Evolutionary conservation across 2,329 filamentous ascomycete species (phyloP).

Genomic region (Colletotrichum cordylinicola): DNA sequence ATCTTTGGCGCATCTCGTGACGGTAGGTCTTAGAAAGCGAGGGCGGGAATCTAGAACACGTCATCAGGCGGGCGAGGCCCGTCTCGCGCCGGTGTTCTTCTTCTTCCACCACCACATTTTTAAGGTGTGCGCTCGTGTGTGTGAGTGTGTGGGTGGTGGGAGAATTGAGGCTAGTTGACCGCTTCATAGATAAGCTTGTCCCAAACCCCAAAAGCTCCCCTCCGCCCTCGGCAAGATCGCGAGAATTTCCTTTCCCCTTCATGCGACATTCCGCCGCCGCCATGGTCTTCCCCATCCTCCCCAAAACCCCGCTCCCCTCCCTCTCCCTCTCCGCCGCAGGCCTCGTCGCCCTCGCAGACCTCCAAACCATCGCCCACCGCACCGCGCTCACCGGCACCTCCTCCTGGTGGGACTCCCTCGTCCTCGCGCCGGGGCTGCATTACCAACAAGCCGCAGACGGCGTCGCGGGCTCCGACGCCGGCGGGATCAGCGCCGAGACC

Average conservation of each 20-base stretch:
- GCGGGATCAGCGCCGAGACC: slow-evolving; percentile 44
- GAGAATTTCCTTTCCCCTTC: background rate
- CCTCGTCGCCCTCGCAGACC: slow-evolving; percentile 64
- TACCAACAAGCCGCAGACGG: slow-evolving; percentile 63
- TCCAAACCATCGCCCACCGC: slow-evolving; percentile 59
- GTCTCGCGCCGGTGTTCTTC: background rate
- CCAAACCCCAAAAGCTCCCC: background rate
- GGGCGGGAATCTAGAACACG: background rate
- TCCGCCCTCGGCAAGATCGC: too few relatives aligned
- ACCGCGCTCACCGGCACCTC: slow-evolving; percentile 63
- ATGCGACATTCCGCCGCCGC: background rate
- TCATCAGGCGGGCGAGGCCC: background rate
- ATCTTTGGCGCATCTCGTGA: background rate
- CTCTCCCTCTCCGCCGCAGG: slow-evolving; percentile 57
- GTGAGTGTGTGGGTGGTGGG: too few relatives aligned
- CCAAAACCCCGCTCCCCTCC: slow-evolving; percentile 48
- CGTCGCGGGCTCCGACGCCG: slow-evolving; percentile 40
- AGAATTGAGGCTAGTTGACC: background rate
- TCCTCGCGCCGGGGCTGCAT: slow-evolving; percentile 66
- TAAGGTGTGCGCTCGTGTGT: too few relatives aligned
- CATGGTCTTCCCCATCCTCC: slow-evolving; percentile 45
- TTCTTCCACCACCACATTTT: background rate
- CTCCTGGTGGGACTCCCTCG: slow-evolving; percentile 59
- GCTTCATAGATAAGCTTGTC: background rate
- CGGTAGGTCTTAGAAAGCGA: background rate